Conservation (phyloP, 495 filamentous ascomycete species). For the Chaetomium fimeti region DNA sequence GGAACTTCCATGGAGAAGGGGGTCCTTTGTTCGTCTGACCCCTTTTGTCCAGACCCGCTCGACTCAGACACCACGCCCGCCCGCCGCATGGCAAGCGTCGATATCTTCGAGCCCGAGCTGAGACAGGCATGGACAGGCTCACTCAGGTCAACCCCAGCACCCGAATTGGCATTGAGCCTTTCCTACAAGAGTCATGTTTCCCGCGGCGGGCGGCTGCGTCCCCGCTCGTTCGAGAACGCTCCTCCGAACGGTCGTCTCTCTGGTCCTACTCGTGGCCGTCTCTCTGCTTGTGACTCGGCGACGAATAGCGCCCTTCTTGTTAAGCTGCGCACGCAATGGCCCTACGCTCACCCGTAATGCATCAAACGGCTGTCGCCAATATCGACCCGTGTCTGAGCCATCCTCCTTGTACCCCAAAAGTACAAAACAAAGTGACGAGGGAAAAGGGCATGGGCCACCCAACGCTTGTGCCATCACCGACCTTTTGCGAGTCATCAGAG, state of each 20-base stretch:
- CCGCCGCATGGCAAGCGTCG: neutral
- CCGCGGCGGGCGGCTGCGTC: too few species aligned
- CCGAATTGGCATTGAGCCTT: neutral
- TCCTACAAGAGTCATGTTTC: neutral
- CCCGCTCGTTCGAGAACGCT: neutral
- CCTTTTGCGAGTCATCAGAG: too few species aligned
- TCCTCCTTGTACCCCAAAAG: neutral
- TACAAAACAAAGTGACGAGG: neutral
- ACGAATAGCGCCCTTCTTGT: neutral
- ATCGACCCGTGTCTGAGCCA: conserved; percentile 6
- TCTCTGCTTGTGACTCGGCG: neutral
- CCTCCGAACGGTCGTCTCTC: neutral
- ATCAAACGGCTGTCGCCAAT: neutral
- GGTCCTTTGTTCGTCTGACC: neutral
- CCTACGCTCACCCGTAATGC: neutral
- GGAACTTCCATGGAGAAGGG: neutral
- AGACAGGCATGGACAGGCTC: neutral
- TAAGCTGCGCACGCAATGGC: neutral
- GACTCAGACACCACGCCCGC: conserved; percentile 1
- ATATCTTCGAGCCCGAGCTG: neutral
- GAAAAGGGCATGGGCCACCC: neutral
- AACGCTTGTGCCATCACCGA: too few species aligned
- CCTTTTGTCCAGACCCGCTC: neutral
- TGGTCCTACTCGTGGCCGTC: neutral
- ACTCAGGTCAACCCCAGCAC: neutral